Evolutionary conservation across 768 basidiomycete genomes (phyloP), one percentile per base, ranked within the genome.

Genomic region (Sutorius australiensis): DNA sequence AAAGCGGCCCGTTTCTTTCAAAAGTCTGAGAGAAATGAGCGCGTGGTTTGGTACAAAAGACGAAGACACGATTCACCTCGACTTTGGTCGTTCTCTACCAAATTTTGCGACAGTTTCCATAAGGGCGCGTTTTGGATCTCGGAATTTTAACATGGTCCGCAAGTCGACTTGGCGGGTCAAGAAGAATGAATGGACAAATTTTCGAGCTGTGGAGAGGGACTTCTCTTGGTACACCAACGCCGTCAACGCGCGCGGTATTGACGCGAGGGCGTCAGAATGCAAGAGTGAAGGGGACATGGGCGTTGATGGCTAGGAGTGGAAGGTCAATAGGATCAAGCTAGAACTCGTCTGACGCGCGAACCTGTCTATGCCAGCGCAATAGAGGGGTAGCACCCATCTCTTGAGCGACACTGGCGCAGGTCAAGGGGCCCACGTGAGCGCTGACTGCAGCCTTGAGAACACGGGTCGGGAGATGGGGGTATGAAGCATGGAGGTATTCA

Each of bases 1-100:
- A 59, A 84, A 84, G 42, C 94, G 87, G 65, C 97, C 97, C 0
- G 94, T 93, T 69, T 98, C 95, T 65, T 88, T 92, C 53, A 99
- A 73, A 49, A 99, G 70, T 67, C 93, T 94, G 53, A 32, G 14
- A 43, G 24, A 14, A 17, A 3, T 57, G 38, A 59, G 47, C 4
- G 12, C 21, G 5, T 6, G 19, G 16, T 19, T 11, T 5, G 0
- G 19, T 3, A 11, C 11, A 19, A 1, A 10, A 27, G 10, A 40
- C 5, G n/a, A 21, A 17, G 32, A 48, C 13, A 21, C 5, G 21
- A 11, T 2, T 45, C 59, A 89, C 90, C 90, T 76, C 21, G 86
- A 88, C 57, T 80, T 77, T 62, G 87, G 83, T 54, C 78, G 72
- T 65, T 89, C 81, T 49, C 84, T 75, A 31, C 77, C 73, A 63